Evolutionary conservation across 176 grass and related monocot genomes (phyloP), one percentile per base, ranked within the genome.

Genomic region (Ensete glaucum): DNA sequence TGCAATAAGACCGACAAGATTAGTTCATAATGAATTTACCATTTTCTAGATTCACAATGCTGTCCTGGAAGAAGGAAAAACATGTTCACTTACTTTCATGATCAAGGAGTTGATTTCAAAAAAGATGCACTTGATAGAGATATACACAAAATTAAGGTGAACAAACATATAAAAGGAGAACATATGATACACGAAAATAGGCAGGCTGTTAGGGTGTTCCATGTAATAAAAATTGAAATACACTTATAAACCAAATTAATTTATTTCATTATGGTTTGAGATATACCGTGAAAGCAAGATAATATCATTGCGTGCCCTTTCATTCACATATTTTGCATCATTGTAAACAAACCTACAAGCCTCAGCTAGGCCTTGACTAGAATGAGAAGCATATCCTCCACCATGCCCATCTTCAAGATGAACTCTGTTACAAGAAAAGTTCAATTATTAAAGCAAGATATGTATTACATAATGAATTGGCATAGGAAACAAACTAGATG

Each of bases 261-360:
- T 11, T 57, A 57, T 70, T 69, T 58, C 9, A 72, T 26, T 64
- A 53, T 64, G 21, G 21, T 64, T 62, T 48, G 26, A 54, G 63
- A 58, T 17, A 82, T 90, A 98, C 94, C 90, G 84, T 83, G 94
- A 93, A 82, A 98, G 88, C 76, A 98, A 89, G 25, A 87, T 84
- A 73, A 93, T 98, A 11, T 98, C 90, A 82, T 29, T 98, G 48
- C 86, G 94, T 84, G 88, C 94, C 76, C 94, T 90, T 85, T 98
- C 88, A 84, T 98, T 98, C 65, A 98, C 86, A 89, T 89, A 98
- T 83, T 98, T 98, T 68, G 94, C 94, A 85, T 98, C 90, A 48
- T 98, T 98, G 68, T 93, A 89, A 59, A 89, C 88, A 89, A 91
- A 98, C 80, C 76, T 85, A 82, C 82, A 91, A 83, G 86, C 94